Evolutionary conservation across 176 grass and related monocot genomes (phyloP).

Genomic region (Avena atlantica): DNA sequence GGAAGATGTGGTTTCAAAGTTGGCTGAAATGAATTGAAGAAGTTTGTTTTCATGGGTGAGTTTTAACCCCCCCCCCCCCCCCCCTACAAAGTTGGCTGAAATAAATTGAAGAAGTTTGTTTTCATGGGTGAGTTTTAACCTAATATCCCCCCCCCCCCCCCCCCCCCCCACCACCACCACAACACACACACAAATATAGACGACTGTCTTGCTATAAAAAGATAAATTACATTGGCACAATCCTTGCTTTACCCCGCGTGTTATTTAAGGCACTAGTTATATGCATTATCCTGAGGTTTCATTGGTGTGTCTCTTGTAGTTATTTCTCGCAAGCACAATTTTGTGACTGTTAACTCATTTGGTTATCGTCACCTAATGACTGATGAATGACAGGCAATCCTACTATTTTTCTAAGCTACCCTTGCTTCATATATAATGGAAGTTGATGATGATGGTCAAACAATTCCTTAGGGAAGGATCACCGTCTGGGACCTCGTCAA

Average conservation of each 20-base stretch:
- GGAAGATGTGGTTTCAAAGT: not conserved
- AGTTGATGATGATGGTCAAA: conserved; percentile 73
- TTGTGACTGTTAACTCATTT: conserved; percentile 14
- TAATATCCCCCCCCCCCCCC: not conserved
- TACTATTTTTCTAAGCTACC: conserved; percentile 6
- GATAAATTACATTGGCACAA: conserved; percentile 5
- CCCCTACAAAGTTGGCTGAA: not conserved
- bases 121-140: conserved; percentile 1
- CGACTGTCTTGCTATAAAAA: not conserved
- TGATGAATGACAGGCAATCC: conserved; percentile 24
- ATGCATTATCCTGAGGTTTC: not conserved
- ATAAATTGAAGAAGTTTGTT: not conserved
- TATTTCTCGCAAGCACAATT: conserved; percentile 1
- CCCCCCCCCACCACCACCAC: too few species aligned
- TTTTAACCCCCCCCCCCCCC: not conserved
- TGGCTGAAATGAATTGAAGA: not conserved
- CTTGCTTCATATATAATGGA: conserved; percentile 58
- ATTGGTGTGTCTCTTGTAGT: not conserved
- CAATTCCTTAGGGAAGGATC: conserved; percentile 73
- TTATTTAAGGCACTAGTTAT: conserved; percentile 6
- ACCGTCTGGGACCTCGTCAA: conserved; percentile 77
- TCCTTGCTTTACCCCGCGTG: not conserved
- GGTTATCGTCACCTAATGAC: conserved; percentile 33
- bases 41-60: not conserved
- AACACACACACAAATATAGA: not conserved